Conservation (phyloP, 345 rosid genomes). For the Sonneratia caseolaris region DNA sequence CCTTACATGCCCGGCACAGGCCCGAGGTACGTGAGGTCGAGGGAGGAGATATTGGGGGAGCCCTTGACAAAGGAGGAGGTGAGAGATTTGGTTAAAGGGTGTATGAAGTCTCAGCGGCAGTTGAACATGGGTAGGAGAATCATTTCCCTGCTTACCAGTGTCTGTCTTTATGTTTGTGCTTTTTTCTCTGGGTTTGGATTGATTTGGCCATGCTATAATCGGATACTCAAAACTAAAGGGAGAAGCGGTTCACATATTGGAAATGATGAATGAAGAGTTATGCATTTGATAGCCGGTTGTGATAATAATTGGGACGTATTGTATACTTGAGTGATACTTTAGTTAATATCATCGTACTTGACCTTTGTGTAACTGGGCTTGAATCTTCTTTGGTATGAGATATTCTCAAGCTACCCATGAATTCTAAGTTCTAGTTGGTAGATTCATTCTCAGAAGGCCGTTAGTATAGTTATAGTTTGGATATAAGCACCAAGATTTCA, state of each 20-base stretch:
- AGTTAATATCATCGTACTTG: background rate
- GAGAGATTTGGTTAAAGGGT: constrained; percentile 43
- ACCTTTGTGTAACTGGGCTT: too few relatives aligned
- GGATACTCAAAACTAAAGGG: too few relatives aligned
- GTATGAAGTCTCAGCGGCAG: constrained; percentile 53
- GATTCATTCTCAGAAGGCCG: background rate
- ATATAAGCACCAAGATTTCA: background rate
- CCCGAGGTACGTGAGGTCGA: constrained; percentile 56
- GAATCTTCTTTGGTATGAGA: background rate
- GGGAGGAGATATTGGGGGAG: constrained; percentile 86
- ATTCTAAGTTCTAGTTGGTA: background rate
- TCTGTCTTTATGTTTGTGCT: background rate
- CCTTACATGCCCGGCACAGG: constrained; percentile 71
- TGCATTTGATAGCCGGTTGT: too few relatives aligned
- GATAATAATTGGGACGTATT: too few relatives aligned
- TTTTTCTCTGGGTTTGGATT: background rate
- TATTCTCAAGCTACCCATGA: background rate
- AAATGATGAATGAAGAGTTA: too few relatives aligned
- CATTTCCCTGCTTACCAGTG: background rate
- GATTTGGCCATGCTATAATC: background rate
- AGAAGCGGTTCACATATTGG: too few relatives aligned
- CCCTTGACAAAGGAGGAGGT: constrained; percentile 65
- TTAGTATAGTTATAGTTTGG: background rate
- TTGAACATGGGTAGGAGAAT: constrained; percentile 65
- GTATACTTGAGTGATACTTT: background rate